These are phyloP conservation scores for Hemerocallis citrina DNA, from an alignment of 106 monocot species.

Conservation along the genomic window DNA sequence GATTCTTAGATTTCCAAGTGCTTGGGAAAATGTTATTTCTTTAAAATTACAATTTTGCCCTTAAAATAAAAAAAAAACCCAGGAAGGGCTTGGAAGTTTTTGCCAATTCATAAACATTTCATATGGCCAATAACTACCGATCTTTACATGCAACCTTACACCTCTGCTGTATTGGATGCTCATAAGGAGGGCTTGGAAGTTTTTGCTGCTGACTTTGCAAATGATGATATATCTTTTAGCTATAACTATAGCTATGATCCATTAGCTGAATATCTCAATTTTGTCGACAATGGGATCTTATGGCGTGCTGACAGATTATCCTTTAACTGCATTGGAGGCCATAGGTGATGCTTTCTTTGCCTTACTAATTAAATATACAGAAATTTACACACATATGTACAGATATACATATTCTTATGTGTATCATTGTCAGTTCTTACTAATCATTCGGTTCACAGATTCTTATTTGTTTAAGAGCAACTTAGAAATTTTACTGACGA, in stretches of 20 bases:
- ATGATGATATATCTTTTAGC: slow-evolving; percentile 60
- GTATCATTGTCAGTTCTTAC: too few species aligned
- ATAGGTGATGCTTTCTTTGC: slow-evolving; percentile 30
- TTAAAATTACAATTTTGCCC: too few species aligned
- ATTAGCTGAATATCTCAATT: slow-evolving; percentile 61
- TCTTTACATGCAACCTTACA: slow-evolving; percentile 34
- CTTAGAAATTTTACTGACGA: too few species aligned
- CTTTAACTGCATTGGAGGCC: slow-evolving; percentile 63
- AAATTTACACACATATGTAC: too few species aligned
- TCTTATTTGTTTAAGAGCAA: too few species aligned
- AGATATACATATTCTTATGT: too few species aligned
- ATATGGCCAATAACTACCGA: slow-evolving; percentile 59
- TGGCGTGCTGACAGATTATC: slow-evolving; percentile 75
- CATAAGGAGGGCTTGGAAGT: slow-evolving; percentile 66
- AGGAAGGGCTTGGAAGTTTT: too few species aligned
- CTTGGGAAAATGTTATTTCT: too few species aligned
- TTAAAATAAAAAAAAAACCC: too few species aligned
- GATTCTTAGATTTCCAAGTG: too few species aligned
- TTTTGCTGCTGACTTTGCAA: slow-evolving; percentile 62
- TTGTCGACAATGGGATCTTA: slow-evolving; percentile 68
- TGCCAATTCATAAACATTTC: slow-evolving; percentile 71
- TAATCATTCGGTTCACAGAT: too few species aligned
- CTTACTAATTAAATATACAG: slow-evolving; percentile 1
- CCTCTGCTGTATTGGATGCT: slow-evolving; percentile 62
- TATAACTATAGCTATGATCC: slow-evolving; percentile 80